Base-by-base conservation (phyloP, 495 filamentous ascomycete genomes). In the Aspergillus egyptiacus region DNA sequence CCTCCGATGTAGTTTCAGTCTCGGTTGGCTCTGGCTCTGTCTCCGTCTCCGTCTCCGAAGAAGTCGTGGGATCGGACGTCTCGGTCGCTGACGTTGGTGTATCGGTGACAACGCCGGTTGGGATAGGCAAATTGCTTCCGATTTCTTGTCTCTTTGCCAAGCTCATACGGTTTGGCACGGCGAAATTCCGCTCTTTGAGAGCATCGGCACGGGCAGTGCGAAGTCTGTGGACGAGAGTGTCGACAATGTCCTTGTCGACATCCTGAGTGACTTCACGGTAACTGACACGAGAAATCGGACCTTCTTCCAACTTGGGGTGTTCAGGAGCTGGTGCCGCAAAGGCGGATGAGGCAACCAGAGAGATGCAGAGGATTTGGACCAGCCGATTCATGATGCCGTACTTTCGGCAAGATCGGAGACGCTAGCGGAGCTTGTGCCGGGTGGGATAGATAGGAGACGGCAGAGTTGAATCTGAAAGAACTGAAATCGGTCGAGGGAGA, bases 271-370 rank as follows among this genome's bases (percentile, higher is more conserved):
- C 47, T n/a, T 60, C 58, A 10, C 28, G 43, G 32, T 50, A 42
- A 24, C 50, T 31, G 27, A 37, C 11, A 36, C 39, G 39, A 45
- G 53, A 44, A 18, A 50, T 40, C 9, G 22, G 24, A 19, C 33
- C 45, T 5, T 32, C 35, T 37, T 50, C 34, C 20, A 47, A 4
- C 4, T 42, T 37, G 6, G 11, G 36, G 18, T 55, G 43, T 5
- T 51, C 58, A 37, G 48, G 32, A 24, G 52, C 38, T 30, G 58
- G 39, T 18, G 54, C 55, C 0, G 51, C 51, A 27, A 54, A 35
- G 11, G 61, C 51, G 17, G 65, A 66, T 20, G 62, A 58, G 30
- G 65, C 59, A 46, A 62, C 30, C 37, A 63, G 47, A 31, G 61
- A 64, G 25, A 59, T 28, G 38, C 58, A 44, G 36, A 66, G 50